Evolutionary conservation across 176 grass and related monocot genomes (phyloP).

Genomic region (Cenchrus fungigraminus): DNA sequence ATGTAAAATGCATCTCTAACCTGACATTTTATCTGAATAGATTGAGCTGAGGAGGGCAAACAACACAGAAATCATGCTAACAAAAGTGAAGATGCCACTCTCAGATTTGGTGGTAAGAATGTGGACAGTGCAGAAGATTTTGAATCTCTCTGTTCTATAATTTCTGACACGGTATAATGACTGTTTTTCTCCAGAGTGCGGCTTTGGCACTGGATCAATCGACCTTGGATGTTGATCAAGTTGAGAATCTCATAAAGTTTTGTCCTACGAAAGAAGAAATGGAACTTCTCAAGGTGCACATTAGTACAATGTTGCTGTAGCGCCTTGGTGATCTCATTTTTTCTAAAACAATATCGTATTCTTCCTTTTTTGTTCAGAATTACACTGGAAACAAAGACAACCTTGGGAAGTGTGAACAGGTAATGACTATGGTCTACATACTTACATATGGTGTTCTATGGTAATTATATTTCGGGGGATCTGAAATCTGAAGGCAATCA

Average conservation of each 20-base stretch:
- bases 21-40: conserved; percentile 55
- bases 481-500: not conserved
- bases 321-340: conserved; percentile 30
- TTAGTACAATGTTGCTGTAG: conserved; percentile 40
- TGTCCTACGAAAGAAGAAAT: conserved; percentile 99
- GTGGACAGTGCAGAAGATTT: conserved; percentile 4
- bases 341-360: conserved; percentile 26
- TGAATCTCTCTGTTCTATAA: conserved; percentile 23
- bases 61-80: conserved; percentile 97
- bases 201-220: conserved; percentile 85
- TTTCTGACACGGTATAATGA: conserved; percentile 25
- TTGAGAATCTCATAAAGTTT: conserved; percentile 98
- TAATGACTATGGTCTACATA: conserved; percentile 36
- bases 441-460: conserved; percentile 18
- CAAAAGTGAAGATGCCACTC: conserved; percentile 97
- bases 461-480: not conserved
- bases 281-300: conserved; percentile 91
- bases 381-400: conserved; percentile 78
- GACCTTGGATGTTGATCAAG: conserved; percentile 96
- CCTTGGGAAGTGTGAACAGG: conserved; percentile 97
- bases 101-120: conserved; percentile 91
- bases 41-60: conserved; percentile 96
- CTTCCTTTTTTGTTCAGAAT: conserved; percentile 52
- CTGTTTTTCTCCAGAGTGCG: conserved; percentile 61
- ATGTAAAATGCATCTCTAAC: not conserved